These are phyloP conservation scores for Lentinus brumalis DNA, from an alignment of 768 basidiomycete genomes.

Conservation along the genomic window DNA sequence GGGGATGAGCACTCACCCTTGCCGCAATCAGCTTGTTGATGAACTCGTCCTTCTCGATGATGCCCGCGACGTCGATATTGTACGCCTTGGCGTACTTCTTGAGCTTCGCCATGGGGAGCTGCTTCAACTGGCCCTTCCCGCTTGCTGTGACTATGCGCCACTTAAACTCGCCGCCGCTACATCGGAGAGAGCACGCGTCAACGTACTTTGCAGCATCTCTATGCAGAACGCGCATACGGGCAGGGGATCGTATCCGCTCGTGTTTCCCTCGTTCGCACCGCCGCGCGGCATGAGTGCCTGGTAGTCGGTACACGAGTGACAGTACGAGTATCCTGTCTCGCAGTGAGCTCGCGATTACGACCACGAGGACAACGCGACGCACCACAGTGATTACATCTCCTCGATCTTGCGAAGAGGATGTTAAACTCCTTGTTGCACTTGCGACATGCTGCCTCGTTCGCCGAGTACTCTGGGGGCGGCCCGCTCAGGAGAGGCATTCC, in stretches of 20 bases:
- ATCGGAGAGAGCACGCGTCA: background rate
- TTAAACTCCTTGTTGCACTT: slow-evolving; percentile 78
- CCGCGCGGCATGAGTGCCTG: slow-evolving; percentile 76
- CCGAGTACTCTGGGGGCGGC: slow-evolving; percentile 48
- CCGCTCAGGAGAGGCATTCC: slow-evolving; percentile 77
- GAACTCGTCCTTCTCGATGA: slow-evolving; percentile 79
- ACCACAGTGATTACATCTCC: slow-evolving; percentile 79
- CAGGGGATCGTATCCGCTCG: slow-evolving; percentile 61
- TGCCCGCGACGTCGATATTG: slow-evolving; percentile 59
- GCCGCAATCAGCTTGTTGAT: slow-evolving; percentile 60
- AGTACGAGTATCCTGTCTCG: slow-evolving; percentile 65
- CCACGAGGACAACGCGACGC: slow-evolving; percentile 25
- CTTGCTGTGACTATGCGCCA: slow-evolving; percentile 64
- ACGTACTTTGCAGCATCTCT: slow-evolving; percentile 62
- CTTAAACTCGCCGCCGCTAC: background rate
- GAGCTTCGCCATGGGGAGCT: slow-evolving; percentile 58
- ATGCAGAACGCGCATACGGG: slow-evolving; percentile 76
- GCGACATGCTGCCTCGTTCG: slow-evolving; percentile 49
- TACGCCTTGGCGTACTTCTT: slow-evolving; percentile 74
- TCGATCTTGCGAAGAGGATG: slow-evolving; percentile 61
- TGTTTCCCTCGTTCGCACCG: slow-evolving; percentile 26
- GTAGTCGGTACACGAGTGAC: slow-evolving; percentile 72
- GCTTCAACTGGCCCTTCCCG: slow-evolving; percentile 56
- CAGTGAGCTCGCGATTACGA: background rate
- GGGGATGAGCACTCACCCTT: slow-evolving; percentile 38